These are phyloP conservation scores for Maudiozyma turicensis DNA, from an alignment of 805 yeast species.

Conservation along the genomic window DNA sequence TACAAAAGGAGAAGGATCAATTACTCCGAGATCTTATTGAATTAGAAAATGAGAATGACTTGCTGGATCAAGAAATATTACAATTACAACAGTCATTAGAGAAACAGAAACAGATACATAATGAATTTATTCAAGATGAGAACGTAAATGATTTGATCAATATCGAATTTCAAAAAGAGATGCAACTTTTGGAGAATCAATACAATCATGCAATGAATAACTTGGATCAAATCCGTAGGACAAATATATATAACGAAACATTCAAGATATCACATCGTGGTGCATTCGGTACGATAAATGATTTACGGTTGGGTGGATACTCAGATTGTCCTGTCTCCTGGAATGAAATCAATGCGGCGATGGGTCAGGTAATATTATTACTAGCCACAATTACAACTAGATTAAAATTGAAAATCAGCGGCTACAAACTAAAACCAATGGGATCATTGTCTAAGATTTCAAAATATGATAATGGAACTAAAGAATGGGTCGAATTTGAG, in stretches of 20 bases:
- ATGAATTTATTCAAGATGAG: conserved; percentile 32
- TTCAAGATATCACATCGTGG: conserved; percentile 81
- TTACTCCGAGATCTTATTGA: conserved; percentile 6
- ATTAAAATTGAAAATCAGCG: conserved; percentile 43
- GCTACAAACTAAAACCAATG: conserved; percentile 65
- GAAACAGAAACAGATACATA: conserved; percentile 39
- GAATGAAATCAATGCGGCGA: conserved; percentile 85
- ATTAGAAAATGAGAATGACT: conserved; percentile 26
- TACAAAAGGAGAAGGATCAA: conserved; percentile 16
- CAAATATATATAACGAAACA: conserved; percentile 76
- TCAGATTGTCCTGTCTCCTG: conserved; percentile 60
- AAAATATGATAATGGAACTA: conserved; percentile 30
- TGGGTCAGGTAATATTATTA: conserved; percentile 73
- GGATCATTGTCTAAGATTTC: conserved; percentile 74
- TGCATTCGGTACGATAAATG: conserved; percentile 79
- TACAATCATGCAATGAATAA: conserved; percentile 54
- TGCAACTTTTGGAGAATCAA: conserved; percentile 53
- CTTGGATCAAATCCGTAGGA: conserved; percentile 57
- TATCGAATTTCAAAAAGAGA: conserved; percentile 39
- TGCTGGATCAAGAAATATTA: conserved; percentile 35
- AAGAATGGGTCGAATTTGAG: conserved; percentile 39
- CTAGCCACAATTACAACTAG: conserved; percentile 54
- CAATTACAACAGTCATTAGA: conserved; percentile 41
- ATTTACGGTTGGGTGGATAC: conserved; percentile 65
- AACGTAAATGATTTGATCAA: conserved; percentile 51